Evolutionary conservation across 192 early-diverging fungal genomes (phyloP).

Genomic region (Chytriomyces hyalinus): DNA sequence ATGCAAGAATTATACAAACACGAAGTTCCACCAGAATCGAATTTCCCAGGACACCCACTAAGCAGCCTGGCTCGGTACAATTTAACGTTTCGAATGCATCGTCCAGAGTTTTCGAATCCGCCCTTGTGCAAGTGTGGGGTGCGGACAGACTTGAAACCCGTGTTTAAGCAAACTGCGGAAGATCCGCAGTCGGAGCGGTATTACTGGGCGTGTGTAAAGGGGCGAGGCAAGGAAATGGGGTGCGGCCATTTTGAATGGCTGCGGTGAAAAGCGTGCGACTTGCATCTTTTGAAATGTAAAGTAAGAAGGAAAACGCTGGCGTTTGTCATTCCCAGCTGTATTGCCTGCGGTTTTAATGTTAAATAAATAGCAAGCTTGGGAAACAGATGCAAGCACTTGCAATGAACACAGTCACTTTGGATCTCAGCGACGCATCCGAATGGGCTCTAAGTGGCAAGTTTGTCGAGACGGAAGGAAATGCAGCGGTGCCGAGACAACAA

Average conservation of each 20-base stretch:
- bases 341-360: too few relatives aligned
- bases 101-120: constrained; percentile 38
- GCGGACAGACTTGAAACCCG: constrained; percentile 47
- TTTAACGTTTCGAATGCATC: constrained; percentile 54
- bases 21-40: constrained; percentile 38
- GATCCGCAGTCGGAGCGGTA: constrained; percentile 25
- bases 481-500: background rate
- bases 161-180: constrained; percentile 40
- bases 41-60: constrained; percentile 44
- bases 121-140: constrained; percentile 51
- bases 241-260: constrained; percentile 50
- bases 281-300: background rate
- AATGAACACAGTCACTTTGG: too few relatives aligned
- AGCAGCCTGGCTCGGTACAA: constrained; percentile 49
- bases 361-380: too few relatives aligned
- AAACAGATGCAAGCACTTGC: too few relatives aligned
- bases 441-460: constrained; percentile 6
- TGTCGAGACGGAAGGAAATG: background rate
- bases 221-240: constrained; percentile 25
- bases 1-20: constrained; percentile 58
- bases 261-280: constrained; percentile 1
- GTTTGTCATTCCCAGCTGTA: too few relatives aligned
- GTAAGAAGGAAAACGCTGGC: background rate
- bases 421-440: background rate
- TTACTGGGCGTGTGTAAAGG: constrained; percentile 31